Evolutionary conservation across 1,284 basidiomycete genomes (phyloP), one percentile per base, ranked within the genome.

Genomic region (Lignosus rhinocerotis): DNA sequence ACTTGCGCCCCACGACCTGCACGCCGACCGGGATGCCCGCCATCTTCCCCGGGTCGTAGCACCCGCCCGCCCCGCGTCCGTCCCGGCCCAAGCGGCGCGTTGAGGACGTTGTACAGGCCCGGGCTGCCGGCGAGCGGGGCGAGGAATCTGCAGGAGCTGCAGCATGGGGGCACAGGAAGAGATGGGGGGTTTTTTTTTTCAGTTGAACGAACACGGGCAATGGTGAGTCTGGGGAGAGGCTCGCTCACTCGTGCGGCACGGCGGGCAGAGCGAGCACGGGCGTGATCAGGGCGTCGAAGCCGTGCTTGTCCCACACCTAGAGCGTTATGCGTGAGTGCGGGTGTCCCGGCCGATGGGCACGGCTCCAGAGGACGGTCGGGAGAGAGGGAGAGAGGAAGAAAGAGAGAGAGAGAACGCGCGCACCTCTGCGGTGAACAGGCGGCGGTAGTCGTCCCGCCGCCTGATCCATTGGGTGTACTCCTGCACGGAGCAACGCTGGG

Each of bases 21-120:
- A 97, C 81, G 1, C 85, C 89, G 0, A 96, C 83, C 0, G 94
- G 93, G 71, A 97, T 79, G 0, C 93, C 93, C 21, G 82, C 75
- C 85, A 90, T 92, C 67, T 78, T 79, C 19, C 80, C 75, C 1
- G 89, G 83, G 67, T 95, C 79, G 67, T 96, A 97, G 46, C 58
- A 61, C 10, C 19, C 83, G 72, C 2, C 79, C 70, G 4, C 73
- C 73, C 34, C 46, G 43, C 39, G 38, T 16, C 32, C 78, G 75
- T 7, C 75, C 76, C 43, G 17, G 43, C 34, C 43, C 6, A 39
- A 30, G 16, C 53, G 93, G 86, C 19, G 80, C 80, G 66, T 96
- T 92, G 54, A 92, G 73, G 43, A 95, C 72, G 72, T 96, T 96
- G 73, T 85, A 90, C 8, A 85, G 66, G 30, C 83, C 69, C 36